A percentile compares a stretch with the other conserved stretches of the same genome.
phyloP scores from a whole-genome alignment of 2,329 filamentous ascomycete genomes.

The Colletotrichum filicis region DNA sequence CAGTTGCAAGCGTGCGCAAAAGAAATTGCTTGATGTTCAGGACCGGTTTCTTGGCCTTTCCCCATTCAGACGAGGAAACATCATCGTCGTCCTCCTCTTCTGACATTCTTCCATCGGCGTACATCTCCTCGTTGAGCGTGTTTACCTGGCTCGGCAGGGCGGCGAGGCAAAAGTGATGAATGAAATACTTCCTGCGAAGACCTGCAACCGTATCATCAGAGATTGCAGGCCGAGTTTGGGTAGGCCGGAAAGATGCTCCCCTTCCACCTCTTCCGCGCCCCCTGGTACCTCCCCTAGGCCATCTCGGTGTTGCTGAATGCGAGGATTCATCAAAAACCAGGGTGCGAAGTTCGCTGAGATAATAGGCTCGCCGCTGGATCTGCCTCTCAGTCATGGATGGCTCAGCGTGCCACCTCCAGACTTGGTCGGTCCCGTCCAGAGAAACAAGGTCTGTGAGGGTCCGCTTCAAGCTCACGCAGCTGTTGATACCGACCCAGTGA shows the following conservation, averaged over 20 bases:
- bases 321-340: not conserved
- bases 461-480: conserved; percentile 56
- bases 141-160: not conserved
- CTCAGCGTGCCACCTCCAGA: conserved; percentile 16
- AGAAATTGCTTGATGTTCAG: conserved; percentile 58
- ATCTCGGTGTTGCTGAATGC: not conserved
- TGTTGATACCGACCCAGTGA: conserved; percentile 59
- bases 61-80: conserved; percentile 10
- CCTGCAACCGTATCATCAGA: not conserved
- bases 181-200: not conserved
- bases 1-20: conserved; percentile 59
- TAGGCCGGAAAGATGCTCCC: not conserved
- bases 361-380: conserved; percentile 46
- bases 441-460: conserved; percentile 45
- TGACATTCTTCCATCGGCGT: conserved; percentile 15
- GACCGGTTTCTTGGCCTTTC: conserved; percentile 35
- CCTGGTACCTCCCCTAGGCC: no score
- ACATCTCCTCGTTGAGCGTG: not conserved
- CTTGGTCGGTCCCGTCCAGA: conserved; percentile 44
- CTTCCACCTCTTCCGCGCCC: not conserved
- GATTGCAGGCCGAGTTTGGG: not conserved
- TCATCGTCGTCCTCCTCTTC: conserved; percentile 9
- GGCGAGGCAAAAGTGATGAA: not conserved
- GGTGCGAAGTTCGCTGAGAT: conserved; percentile 42
- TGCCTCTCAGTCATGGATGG: not conserved